Evolutionary conservation across 805 yeast species (phyloP), one percentile per base, ranked within the genome.

Genomic region (Monosporozyma solicola): DNA sequence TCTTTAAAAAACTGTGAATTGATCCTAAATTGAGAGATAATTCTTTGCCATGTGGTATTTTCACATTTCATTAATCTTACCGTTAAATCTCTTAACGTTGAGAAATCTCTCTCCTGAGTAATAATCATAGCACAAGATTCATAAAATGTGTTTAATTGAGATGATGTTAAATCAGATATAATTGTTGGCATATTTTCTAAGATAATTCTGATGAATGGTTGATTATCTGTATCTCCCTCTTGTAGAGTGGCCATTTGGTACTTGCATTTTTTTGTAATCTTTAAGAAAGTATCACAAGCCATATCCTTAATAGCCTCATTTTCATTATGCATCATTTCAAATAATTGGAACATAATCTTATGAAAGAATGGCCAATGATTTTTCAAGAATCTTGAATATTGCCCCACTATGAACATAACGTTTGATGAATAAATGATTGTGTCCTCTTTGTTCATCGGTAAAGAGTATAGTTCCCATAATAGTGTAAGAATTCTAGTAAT

Each of bases 301-400:
- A 94, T 92, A 70, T 94, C 98, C 73, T 92, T 97, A 55, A 94
- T 98, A 73, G 97, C 97, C 70, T 89, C 97, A 71, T 92, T 98
- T 10, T 95, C 86, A 75, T 92, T 97, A 73, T 92, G 98, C 99
- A 92, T 92, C 65, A 92, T 92, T 69, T 92, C 97, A 70, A 92
- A 92, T 62, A 92, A 78, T 70, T 94, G 94, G 71, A 87, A 85
- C 55, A 92, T 91, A 46, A 94, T 97, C 0, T 96, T 90, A 68
- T 90, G 89, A 66, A 92, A 73, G 63, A 92, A 94, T 67, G 85
- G 87, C 98, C 98, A 94, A 70, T 94, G 97, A 3, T 97, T 97
- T 63, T 90, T 91, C 67, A 92, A 77, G 65, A 94, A 94, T 69
- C 98, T 78, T 49, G 99, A 98, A 67, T 92, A 94, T 72, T 92